phyloP scores from a whole-genome alignment of 2,329 filamentous ascomycete genomes.

The Neopestalotiopsis rosae region DNA sequence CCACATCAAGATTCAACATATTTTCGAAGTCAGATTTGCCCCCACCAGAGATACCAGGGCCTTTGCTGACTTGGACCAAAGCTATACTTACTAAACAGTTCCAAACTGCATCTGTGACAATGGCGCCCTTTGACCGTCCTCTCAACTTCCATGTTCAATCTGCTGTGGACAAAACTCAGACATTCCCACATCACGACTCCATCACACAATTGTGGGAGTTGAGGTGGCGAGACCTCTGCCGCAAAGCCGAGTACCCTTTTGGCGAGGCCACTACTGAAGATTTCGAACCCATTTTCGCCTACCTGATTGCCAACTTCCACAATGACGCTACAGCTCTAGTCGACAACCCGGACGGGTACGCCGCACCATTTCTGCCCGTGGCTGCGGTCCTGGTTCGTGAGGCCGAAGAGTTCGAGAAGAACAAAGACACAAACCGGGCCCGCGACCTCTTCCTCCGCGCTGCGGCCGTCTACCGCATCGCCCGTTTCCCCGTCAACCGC shows the following conservation, averaged over 20 bases:
- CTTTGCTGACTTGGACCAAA: no score
- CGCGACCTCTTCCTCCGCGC: constrained; percentile 71
- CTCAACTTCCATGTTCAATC: neutral
- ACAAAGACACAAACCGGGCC: constrained; percentile 57
- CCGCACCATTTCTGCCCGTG: constrained; percentile 64
- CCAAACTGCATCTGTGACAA: neutral
- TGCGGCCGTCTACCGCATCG: constrained; percentile 75
- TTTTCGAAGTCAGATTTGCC: no score
- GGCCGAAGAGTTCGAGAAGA: constrained; percentile 55
- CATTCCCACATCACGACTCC: constrained; percentile 58
- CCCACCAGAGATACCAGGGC: no score
- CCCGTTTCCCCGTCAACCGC: constrained; percentile 68
- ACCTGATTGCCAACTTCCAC: constrained; percentile 63
- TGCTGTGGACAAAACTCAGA: neutral
- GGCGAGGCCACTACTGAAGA: constrained; percentile 73
- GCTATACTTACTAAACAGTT: no score
- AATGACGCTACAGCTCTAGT: constrained; percentile 69
- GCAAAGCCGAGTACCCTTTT: constrained; percentile 73
- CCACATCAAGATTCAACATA: no score
- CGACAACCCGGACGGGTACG: constrained; percentile 50
- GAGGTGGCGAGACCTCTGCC: constrained; percentile 73
- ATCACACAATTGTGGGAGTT: constrained; percentile 74
- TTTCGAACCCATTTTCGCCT: constrained; percentile 72
- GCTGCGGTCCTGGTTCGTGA: constrained; percentile 61
- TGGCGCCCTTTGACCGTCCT: neutral